phyloP scores from a whole-genome alignment of 148 eudicot species.

The Polygonum maritimum region DNA sequence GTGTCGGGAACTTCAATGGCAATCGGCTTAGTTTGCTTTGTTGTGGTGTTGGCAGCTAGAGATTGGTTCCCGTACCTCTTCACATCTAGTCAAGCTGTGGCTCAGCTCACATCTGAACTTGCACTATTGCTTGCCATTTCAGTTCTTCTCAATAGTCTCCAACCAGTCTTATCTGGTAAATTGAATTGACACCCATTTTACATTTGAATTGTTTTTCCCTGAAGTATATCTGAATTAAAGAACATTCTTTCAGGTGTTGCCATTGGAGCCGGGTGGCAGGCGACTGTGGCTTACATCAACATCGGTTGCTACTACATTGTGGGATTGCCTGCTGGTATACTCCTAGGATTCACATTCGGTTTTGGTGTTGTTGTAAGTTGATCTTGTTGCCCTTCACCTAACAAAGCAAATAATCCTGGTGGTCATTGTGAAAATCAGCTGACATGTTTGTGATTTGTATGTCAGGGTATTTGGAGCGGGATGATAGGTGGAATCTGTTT shows the following conservation, averaged over 20 bases:
- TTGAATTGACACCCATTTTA: neutral
- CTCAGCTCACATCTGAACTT: conserved; percentile 20
- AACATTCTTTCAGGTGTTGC: conserved; percentile 25
- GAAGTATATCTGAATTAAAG: neutral
- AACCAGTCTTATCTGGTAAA: conserved; percentile 33
- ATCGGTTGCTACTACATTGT: conserved; percentile 31
- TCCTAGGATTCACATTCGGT: conserved; percentile 22
- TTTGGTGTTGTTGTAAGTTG: conserved; percentile 35
- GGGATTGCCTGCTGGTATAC: conserved; percentile 26
- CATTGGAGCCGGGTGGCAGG: conserved; percentile 40
- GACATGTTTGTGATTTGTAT: neutral
- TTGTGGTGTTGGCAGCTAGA: conserved; percentile 10
- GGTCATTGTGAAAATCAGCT: neutral
- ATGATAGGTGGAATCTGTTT: conserved; percentile 64
- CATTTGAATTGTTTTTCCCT: too few relatives aligned
- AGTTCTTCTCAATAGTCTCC: conserved; percentile 27
- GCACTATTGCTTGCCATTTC: conserved; percentile 19
- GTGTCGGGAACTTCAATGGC: conserved; percentile 16
- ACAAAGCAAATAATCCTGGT: neutral
- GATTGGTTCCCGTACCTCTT: conserved; percentile 26
- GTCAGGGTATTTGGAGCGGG: conserved; percentile 82
- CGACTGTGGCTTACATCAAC: conserved; percentile 22
- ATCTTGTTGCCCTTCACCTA: neutral
- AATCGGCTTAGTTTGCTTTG: conserved; percentile 12
- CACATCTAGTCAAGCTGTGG: conserved; percentile 15